phyloP scores from a whole-genome alignment of 768 basidiomycete genomes.

The Kwoniella sp. region DNA sequence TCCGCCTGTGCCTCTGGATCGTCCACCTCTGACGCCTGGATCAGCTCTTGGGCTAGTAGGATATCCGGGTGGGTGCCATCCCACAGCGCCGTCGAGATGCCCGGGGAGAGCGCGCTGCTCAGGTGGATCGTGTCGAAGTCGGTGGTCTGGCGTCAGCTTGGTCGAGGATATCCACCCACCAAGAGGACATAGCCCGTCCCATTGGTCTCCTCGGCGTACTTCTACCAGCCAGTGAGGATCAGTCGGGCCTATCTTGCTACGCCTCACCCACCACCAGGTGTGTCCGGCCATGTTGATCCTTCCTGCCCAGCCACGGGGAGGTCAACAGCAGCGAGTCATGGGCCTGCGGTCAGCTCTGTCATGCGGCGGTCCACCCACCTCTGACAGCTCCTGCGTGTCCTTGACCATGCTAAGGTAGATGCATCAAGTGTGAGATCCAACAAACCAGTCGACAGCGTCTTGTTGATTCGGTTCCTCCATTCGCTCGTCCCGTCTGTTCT shows the following conservation, averaged over 20 bases:
- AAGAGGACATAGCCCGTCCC: slow-evolving; percentile 30
- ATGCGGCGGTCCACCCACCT: not conserved
- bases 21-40: slow-evolving; percentile 3
- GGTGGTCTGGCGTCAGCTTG: not conserved
- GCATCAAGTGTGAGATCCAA: no score
- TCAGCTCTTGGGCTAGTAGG: slow-evolving; percentile 1
- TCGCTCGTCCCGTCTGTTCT: not conserved
- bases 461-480: no score
- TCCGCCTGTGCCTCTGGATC: slow-evolving; percentile 20
- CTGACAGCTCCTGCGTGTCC: no score
- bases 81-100: slow-evolving; percentile 5
- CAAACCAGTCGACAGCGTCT: no score
- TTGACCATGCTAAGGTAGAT: no score
- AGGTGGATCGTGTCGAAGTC: slow-evolving; percentile 3
- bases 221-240: slow-evolving; percentile 9
- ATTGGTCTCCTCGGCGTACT: slow-evolving; percentile 25
- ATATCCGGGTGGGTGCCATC: slow-evolving; percentile 2
- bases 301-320: slow-evolving; percentile 23
- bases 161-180: slow-evolving; percentile 8
- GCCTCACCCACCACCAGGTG: slow-evolving; percentile 11
- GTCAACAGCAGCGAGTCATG: slow-evolving; percentile 16
- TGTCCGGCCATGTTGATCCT: slow-evolving; percentile 4
- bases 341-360: no score
- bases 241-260: not conserved
- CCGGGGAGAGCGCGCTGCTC: not conserved